Percentiles rank a stretch among this genome's conserved stretches.
Conservation (phyloP, 1,284 basidiomycete species). For the Papiliotrema flavescens region DNA sequence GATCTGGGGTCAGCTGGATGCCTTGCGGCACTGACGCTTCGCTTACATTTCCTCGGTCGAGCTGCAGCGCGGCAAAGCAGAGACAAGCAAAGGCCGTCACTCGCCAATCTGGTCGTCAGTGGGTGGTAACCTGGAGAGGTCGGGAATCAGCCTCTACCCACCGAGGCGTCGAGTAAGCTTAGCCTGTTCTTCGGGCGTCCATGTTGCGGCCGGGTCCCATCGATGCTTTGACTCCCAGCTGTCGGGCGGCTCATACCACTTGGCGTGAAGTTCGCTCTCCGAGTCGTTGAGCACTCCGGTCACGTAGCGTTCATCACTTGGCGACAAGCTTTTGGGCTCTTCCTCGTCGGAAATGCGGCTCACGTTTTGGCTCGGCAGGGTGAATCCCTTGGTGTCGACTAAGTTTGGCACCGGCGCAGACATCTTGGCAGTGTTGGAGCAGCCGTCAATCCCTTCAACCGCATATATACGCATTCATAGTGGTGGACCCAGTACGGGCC, state of each 20-base stretch:
- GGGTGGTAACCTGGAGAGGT: conserved; percentile 15
- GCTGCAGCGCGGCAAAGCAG: conserved; percentile 38
- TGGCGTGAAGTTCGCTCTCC: conserved; percentile 3
- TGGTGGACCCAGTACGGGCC: no score
- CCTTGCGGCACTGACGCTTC: background rate
- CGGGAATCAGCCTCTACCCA: no score
- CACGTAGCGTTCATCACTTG: no score
- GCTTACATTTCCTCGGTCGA: conserved; percentile 39
- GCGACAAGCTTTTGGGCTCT: no score
- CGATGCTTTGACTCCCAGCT: conserved; percentile 40
- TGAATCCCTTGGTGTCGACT: no score
- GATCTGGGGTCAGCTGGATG: conserved; percentile 16
- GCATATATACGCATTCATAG: no score
- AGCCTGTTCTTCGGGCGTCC: conserved; percentile 45
- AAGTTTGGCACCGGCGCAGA: no score
- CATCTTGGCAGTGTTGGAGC: no score
- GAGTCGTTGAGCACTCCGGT: no score
- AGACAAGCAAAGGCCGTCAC: conserved; percentile 33
- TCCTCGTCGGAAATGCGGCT: no score
- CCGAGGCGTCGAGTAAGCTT: conserved; percentile 1
- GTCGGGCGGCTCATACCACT: conserved; percentile 34
- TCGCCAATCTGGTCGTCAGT: conserved; percentile 22
- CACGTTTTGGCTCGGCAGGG: no score
- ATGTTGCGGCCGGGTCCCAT: conserved; percentile 44
- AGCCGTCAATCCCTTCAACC: no score